Evolutionary conservation across 2,329 filamentous ascomycete species (phyloP), one percentile per base, ranked within the genome.

Genomic region (Fusarium coicis): DNA sequence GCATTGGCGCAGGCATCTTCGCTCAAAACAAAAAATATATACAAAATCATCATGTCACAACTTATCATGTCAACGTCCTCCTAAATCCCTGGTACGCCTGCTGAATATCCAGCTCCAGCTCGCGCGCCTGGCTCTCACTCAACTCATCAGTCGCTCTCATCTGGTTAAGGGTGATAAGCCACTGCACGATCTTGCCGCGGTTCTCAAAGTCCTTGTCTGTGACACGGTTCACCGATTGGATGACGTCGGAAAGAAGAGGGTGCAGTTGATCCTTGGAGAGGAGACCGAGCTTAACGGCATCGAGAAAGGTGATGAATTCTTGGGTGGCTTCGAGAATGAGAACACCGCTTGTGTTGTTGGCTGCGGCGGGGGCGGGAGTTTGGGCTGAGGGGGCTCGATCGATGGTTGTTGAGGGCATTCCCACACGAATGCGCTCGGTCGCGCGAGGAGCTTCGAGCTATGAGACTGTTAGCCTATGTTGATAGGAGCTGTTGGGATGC

Each of bases 281-380:
- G 78, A 98, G 90, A 49, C 96, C 95, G 61, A 99, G 90, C 80
- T 95, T 95, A 77, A 99, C 88, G 21, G 96, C 97, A 80, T 99
- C 96, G 58, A 99, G 89, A 80, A 99, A 96, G 0, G 96, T 99
- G 82, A 99, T 99, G 82, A 99, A 99, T 81, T 98, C 97, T 82
- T 99, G 95, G 2, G 96, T 98, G 4, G 96, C 96, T 73, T 96
- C 92, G 46, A 97, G 86, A 66, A 98, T 97, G 40, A 98, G 83
- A 7, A 90, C 85, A 15, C 90, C 89, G 70, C 87, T 88, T 40
- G 87, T 86, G 74, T 86, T 87, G 76, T 84, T 85, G 52, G 81
- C 79, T 18, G 82, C 79, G 10, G 84, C 79, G 36, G 84, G 81
- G 21, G 85, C 81, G 7, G 86, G 83, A 30, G 85, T 83, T 40